Conservation (phyloP, 2,329 filamentous ascomycete genomes). For the Aspergillus tubingensis region DNA sequence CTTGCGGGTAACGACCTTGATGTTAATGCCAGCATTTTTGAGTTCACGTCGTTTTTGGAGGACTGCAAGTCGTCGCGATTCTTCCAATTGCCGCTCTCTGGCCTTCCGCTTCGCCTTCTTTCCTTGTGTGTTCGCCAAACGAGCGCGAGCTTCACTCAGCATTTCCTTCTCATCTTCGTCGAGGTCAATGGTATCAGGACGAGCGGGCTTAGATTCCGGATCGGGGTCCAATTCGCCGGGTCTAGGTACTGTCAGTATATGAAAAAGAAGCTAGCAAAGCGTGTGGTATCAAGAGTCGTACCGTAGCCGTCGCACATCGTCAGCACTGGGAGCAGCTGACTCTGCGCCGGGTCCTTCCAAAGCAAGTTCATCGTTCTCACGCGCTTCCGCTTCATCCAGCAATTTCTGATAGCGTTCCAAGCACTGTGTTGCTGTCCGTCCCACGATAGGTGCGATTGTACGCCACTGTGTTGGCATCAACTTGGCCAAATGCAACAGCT, state of each 20-base stretch:
- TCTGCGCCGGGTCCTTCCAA: slow-evolving; percentile 83
- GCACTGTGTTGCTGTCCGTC: slow-evolving; percentile 94
- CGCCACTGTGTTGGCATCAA: slow-evolving; percentile 99
- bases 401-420: slow-evolving; percentile 96
- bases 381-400: slow-evolving; percentile 90
- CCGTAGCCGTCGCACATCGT: slow-evolving; percentile 83
- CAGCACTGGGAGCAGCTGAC: slow-evolving; percentile 81
- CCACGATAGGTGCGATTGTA: slow-evolving; percentile 95
- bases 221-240: slow-evolving; percentile 97
- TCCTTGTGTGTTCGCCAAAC: slow-evolving; percentile 94
- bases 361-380: slow-evolving; percentile 77
- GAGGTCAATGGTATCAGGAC: slow-evolving; percentile 94
- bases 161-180: slow-evolving; percentile 99
- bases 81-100: slow-evolving; percentile 90
- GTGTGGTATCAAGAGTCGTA: slow-evolving; percentile 25
- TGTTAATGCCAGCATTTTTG: slow-evolving; percentile 97
- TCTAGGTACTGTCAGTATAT: slow-evolving; percentile 30
- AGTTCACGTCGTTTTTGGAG: slow-evolving; percentile 94
- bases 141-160: slow-evolving; percentile 94
- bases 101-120: slow-evolving; percentile 99
- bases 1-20: slow-evolving; percentile 89
- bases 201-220: slow-evolving; percentile 91
- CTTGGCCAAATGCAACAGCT: slow-evolving; percentile 92
- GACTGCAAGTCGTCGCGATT: slow-evolving; percentile 84
- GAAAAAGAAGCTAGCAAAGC: slow-evolving; percentile 9